Conservation (phyloP, 108 stramenopile species). For the Cyclotella choctawhatcheeana region DNA sequence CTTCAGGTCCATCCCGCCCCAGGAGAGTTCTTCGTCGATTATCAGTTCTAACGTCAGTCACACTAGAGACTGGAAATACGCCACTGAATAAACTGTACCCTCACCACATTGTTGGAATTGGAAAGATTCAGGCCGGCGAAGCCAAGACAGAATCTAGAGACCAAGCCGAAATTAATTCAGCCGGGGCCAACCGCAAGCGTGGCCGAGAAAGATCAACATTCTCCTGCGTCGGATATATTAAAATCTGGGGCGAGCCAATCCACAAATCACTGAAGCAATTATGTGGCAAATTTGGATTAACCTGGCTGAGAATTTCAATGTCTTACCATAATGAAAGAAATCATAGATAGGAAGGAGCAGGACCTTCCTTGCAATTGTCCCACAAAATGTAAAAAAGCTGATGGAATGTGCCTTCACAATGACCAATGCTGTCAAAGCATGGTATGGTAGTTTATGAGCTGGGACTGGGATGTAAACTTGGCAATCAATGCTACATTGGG, state of each 20-base stretch:
- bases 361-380: no score
- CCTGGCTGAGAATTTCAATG: no score
- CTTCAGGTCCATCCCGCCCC: conserved; percentile 21
- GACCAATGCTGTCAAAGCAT: no score
- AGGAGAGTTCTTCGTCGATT: conserved; percentile 7
- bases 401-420: no score
- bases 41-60: not conserved
- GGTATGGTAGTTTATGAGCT: no score
- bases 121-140: conserved; percentile 2
- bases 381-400: no score
- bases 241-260: conserved; percentile 5
- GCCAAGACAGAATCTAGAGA: no score
- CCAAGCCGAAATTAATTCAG: no score
- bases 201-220: not conserved
- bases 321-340: conserved; percentile 3
- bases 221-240: conserved; percentile 5
- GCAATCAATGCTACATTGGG: no score
- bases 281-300: not conserved
- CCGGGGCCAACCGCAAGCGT: no score
- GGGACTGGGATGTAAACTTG: no score
- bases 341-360: not conserved
- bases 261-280: not conserved
- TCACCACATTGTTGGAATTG: not conserved
- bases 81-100: no score
- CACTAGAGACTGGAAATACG: conserved; percentile 1